Conservation (phyloP, 169 alveolate genomes). For the Eimeria maxima region DNA sequence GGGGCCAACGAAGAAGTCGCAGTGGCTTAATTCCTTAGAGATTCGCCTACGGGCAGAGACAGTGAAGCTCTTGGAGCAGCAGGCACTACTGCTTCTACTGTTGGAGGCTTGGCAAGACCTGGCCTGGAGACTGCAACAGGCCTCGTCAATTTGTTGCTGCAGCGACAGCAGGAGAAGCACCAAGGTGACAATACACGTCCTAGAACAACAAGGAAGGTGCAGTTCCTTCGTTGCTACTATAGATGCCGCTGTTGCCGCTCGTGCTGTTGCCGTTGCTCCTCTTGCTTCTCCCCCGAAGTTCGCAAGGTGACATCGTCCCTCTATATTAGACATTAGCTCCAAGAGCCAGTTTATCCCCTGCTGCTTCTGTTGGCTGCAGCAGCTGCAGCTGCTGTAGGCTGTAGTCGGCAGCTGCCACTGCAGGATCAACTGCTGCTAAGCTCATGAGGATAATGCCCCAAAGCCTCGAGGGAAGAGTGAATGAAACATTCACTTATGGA, state of each 20-base stretch:
- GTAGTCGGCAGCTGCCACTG: neutral
- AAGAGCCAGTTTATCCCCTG: neutral
- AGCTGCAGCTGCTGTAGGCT: neutral
- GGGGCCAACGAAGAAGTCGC: neutral
- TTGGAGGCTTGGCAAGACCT: too few relatives aligned
- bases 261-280: constrained; percentile 9
- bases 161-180: constrained; percentile 11
- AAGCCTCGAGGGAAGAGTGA: neutral
- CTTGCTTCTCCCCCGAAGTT: neutral
- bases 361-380: too few relatives aligned
- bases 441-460: neutral
- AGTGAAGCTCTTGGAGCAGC: neutral
- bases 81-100: neutral
- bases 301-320: neutral
- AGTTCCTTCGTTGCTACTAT: neutral
- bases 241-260: neutral
- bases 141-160: neutral
- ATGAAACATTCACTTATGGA: neutral
- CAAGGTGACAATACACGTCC: neutral
- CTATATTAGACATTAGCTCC: neutral
- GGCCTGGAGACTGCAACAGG: neutral
- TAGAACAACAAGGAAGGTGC: neutral
- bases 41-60: neutral
- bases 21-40: neutral
- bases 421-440: neutral